A percentile compares a stretch with the other conserved stretches of the same genome.
phyloP scores from a whole-genome alignment of 73 alveolate genomes.

The Tetrahymena thermophila region DNA sequence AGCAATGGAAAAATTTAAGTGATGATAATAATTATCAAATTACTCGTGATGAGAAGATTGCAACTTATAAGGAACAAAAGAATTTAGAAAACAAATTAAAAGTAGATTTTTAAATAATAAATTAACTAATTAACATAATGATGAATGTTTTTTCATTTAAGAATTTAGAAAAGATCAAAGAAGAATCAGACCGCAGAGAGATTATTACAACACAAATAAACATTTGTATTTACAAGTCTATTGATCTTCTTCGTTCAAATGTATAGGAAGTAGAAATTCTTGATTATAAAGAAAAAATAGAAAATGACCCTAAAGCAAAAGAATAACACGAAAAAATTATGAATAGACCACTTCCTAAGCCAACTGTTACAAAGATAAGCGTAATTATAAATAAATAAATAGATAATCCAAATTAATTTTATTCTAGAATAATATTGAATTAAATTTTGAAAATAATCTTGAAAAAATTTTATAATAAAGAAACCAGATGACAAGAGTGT shows the following conservation, averaged over 20 bases:
- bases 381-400: slow-evolving; percentile 13
- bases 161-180: slow-evolving; percentile 54
- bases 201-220: slow-evolving; percentile 43
- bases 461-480: background rate
- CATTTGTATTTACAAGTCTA: slow-evolving; percentile 35
- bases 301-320: slow-evolving; percentile 8
- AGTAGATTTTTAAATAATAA: background rate
- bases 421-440: too few relatives aligned
- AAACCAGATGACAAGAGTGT: slow-evolving; percentile 44
- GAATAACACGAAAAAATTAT: slow-evolving; percentile 1
- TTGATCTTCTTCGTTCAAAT: slow-evolving; percentile 47
- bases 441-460: too few relatives aligned
- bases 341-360: slow-evolving; percentile 35
- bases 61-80: background rate
- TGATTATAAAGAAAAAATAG: slow-evolving; percentile 10
- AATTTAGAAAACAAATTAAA: background rate
- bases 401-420: background rate
- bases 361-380: slow-evolving; percentile 22
- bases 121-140: background rate
- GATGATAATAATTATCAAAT: background rate
- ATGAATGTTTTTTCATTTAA: slow-evolving; percentile 24
- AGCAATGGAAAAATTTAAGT: background rate
- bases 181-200: slow-evolving; percentile 47
- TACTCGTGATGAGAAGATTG: background rate
- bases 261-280: slow-evolving; percentile 37